Percentiles rank a stretch among this genome's conserved stretches.
Conservation (phyloP, 768 basidiomycete genomes). For the Podaxis sp. region DNA sequence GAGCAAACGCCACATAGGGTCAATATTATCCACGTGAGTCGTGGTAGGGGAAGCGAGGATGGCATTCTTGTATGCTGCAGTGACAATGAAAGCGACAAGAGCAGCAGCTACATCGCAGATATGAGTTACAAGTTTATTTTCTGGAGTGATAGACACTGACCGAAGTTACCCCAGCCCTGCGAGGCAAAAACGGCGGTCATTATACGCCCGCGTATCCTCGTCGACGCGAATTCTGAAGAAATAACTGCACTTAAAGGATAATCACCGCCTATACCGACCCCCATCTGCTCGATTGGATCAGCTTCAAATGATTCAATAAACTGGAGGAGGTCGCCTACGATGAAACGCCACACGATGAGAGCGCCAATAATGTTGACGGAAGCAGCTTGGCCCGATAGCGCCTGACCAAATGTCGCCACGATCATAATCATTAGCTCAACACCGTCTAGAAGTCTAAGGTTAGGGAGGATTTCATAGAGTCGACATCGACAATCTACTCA, state of each 20-base stretch:
- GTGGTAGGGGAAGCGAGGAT: constrained; percentile 42
- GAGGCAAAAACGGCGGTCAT: constrained; percentile 88
- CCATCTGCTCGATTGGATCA: constrained; percentile 44
- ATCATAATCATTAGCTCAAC: constrained; percentile 82
- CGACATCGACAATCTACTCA: constrained; percentile 32
- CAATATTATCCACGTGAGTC: constrained; percentile 50
- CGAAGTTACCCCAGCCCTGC: constrained; percentile 87
- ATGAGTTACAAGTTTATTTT: neutral
- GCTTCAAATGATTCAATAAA: neutral
- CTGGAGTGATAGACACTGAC: constrained; percentile 35
- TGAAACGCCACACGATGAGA: constrained; percentile 82
- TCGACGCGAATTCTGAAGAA: constrained; percentile 85
- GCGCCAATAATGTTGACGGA: constrained; percentile 74
- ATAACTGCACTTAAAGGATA: constrained; percentile 87
- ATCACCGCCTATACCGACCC: constrained; percentile 86
- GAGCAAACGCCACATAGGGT: constrained; percentile 83
- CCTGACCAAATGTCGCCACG: constrained; percentile 75
- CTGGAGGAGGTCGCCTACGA: constrained; percentile 34
- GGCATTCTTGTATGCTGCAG: constrained; percentile 64
- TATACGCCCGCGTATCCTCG: constrained; percentile 74
- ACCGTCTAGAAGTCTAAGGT: constrained; percentile 44
- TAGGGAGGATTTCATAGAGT: neutral
- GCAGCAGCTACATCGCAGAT: constrained; percentile 48
- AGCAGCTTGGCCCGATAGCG: constrained; percentile 65
- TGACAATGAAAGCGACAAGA: constrained; percentile 63